Percentiles rank a stretch among this genome's conserved stretches.
phyloP scores from a whole-genome alignment of 345 rosid species.

The Gynandropsis gynandra region DNA sequence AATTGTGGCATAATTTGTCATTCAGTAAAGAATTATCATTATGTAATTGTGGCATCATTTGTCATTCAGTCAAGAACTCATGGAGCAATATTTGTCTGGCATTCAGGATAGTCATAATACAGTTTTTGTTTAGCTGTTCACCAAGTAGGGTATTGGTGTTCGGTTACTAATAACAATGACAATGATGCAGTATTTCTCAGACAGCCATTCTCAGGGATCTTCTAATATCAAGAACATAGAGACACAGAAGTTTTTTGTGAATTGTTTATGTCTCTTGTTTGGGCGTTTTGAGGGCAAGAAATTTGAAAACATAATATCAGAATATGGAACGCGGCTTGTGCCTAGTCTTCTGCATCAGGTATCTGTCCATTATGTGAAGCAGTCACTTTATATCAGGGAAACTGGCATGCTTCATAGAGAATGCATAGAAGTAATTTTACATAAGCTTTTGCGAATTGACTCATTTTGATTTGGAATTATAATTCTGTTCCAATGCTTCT shows the following conservation, averaged over 20 bases:
- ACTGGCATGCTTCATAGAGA: conserved; percentile 10
- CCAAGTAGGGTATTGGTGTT: too few relatives aligned
- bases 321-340: conserved; percentile 59
- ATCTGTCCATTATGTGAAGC: not conserved
- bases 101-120: too few relatives aligned
- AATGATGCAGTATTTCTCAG: conserved; percentile 54
- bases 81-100: too few relatives aligned
- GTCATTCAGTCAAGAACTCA: too few relatives aligned
- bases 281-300: conserved; percentile 71
- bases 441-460: conserved; percentile 7
- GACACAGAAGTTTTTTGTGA: conserved; percentile 73
- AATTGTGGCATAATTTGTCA: not conserved
- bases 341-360: conserved; percentile 70
- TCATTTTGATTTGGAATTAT: conserved; percentile 5
- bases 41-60: too few relatives aligned
- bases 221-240: conserved; percentile 40
- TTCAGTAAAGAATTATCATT: not conserved
- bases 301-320: conserved; percentile 46
- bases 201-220: conserved; percentile 39
- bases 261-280: conserved; percentile 80
- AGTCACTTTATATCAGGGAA: conserved; percentile 5
- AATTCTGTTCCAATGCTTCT: conserved; percentile 11
- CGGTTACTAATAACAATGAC: conserved; percentile 27
- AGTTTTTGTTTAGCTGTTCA: too few relatives aligned
- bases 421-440: conserved; percentile 8